Percentiles rank a stretch among this genome's conserved stretches.
These are phyloP conservation scores for Pisolithus albus DNA, from an alignment of 768 basidiomycete species.

Conservation along the genomic window DNA sequence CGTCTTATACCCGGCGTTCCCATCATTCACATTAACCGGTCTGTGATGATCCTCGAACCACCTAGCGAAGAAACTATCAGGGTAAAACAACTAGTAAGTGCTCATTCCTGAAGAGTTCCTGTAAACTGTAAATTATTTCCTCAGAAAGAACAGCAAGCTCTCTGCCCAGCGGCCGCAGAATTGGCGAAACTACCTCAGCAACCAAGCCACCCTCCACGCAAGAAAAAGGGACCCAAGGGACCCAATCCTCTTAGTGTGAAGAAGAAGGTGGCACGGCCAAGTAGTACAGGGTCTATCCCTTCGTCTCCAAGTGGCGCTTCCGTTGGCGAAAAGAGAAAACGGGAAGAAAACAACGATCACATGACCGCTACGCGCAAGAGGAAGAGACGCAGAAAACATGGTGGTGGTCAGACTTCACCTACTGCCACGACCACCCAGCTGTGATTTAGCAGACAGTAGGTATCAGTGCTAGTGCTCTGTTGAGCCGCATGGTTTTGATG, in stretches of 20 bases:
- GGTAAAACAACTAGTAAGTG: constrained; percentile 45
- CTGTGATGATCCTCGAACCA: constrained; percentile 90
- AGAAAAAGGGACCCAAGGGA: constrained; percentile 66
- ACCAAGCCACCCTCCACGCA: constrained; percentile 40
- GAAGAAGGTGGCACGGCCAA: constrained; percentile 55
- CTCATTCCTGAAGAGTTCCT: neutral
- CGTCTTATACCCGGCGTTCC: constrained; percentile 79
- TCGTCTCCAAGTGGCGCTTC: neutral
- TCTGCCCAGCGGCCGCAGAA: constrained; percentile 36
- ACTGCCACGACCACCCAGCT: no score
- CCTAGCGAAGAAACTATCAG: constrained; percentile 72
- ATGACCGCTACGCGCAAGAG: constrained; percentile 8
- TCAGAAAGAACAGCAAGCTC: constrained; percentile 59
- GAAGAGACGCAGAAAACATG: constrained; percentile 18
- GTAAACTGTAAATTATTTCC: neutral
- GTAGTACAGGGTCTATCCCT: neutral
- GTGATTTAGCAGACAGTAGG: no score
- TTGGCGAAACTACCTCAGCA: constrained; percentile 34
- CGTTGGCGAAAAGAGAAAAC: constrained; percentile 17
- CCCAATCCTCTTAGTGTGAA: constrained; percentile 92
- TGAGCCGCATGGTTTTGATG: no score
- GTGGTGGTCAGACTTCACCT: neutral
- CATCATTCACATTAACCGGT: constrained; percentile 83
- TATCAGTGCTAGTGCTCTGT: no score
- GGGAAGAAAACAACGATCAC: neutral